Percentiles rank a stretch among this genome's conserved stretches.
phyloP scores from a whole-genome alignment of 768 basidiomycete species.

The Xerocomellus chrysenteron region DNA sequence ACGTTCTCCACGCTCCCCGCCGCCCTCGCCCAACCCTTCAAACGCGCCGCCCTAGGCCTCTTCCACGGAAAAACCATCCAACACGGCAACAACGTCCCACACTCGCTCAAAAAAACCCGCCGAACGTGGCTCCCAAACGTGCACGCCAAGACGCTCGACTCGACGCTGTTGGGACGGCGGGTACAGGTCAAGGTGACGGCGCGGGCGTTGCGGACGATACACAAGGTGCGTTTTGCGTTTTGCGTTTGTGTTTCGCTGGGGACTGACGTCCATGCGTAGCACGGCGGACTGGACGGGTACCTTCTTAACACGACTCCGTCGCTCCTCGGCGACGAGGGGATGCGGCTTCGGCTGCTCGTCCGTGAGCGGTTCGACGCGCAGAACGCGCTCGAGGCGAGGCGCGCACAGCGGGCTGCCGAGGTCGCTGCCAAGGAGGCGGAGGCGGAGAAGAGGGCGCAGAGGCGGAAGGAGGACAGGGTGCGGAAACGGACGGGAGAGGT shows the following conservation, averaged over 20 bases:
- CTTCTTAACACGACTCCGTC: constrained; percentile 47
- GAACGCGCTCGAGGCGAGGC: constrained; percentile 19
- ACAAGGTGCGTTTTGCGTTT: constrained; percentile 54
- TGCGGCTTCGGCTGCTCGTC: constrained; percentile 45
- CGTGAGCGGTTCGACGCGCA: constrained; percentile 30
- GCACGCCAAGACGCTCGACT: constrained; percentile 71
- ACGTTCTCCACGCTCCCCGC: constrained; percentile 22
- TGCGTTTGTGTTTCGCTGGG: background rate
- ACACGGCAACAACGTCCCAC: constrained; percentile 86
- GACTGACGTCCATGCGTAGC: constrained; percentile 31
- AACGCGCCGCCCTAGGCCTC: constrained; percentile 75
- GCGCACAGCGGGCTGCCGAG: constrained; percentile 20
- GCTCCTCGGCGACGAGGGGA: constrained; percentile 40
- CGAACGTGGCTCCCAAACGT: constrained; percentile 88
- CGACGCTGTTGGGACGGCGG: constrained; percentile 57
- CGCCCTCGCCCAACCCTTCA: constrained; percentile 66
- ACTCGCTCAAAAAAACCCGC: constrained; percentile 85
- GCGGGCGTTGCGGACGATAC: constrained; percentile 74
- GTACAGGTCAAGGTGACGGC: constrained; percentile 73
- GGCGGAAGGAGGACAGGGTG: constrained; percentile 3
- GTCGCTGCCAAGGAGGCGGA: constrained; percentile 16
- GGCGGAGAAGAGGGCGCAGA: constrained; percentile 4
- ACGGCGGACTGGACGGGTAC: constrained; percentile 73
- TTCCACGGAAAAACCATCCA: constrained; percentile 81
- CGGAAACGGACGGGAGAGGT: background rate